Conservation (phyloP, 352 stramenopile species). For the Phytophthora rubi region DNA sequence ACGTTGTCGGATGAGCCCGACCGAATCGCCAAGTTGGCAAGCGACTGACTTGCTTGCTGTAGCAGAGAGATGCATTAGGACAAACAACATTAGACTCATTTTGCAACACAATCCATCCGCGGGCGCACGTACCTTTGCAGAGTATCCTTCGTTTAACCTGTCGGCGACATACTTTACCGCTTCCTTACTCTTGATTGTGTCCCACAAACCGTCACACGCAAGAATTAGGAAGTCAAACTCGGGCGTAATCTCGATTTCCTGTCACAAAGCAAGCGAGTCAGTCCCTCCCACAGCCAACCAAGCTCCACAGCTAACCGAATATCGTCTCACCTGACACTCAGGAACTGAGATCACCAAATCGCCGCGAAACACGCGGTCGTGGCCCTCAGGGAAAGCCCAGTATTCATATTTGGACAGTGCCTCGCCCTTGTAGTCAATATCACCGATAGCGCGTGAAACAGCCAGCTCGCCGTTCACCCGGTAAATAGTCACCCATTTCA, state of each 20-base stretch:
- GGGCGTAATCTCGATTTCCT: conserved; percentile 89
- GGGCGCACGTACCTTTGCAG: conserved; percentile 52
- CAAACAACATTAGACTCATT: too few relatives aligned
- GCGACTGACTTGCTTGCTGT: conserved; percentile 80
- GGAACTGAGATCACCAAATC: conserved; percentile 88
- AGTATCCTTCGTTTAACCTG: conserved; percentile 72
- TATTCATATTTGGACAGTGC: conserved; percentile 79
- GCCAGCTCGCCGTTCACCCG: conserved; percentile 93
- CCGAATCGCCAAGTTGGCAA: conserved; percentile 87
- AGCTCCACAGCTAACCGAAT: conserved; percentile 16
- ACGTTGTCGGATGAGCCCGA: conserved; percentile 90
- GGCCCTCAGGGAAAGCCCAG: conserved; percentile 85
- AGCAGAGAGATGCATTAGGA: conserved; percentile 6
- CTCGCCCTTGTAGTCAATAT: conserved; percentile 92
- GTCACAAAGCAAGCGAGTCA: conserved; percentile 20
- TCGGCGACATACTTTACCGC: conserved; percentile 86
- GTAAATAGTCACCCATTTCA: conserved; percentile 88
- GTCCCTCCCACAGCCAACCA: not conserved
- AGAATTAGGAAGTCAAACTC: conserved; percentile 93
- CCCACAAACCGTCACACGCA: conserved; percentile 93
- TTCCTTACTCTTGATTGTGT: conserved; percentile 93
- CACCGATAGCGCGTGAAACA: conserved; percentile 91
- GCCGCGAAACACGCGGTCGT: conserved; percentile 79
- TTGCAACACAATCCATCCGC: not conserved
- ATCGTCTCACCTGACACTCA: conserved; percentile 68